These are phyloP conservation scores for Rhodofomes roseus DNA, from an alignment of 1,284 basidiomycete genomes.

Conservation along the genomic window DNA sequence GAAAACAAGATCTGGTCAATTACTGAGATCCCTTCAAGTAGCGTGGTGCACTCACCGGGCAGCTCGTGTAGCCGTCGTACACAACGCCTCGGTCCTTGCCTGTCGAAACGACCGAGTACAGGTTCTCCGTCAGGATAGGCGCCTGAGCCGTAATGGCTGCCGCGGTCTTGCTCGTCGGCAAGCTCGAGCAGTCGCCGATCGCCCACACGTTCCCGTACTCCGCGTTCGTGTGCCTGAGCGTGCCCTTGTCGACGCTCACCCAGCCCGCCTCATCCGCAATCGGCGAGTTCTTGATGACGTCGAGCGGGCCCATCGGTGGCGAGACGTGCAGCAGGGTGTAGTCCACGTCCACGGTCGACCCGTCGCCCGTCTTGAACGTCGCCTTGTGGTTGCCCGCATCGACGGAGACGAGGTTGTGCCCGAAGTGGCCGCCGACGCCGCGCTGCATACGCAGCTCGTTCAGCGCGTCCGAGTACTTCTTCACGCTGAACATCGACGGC, in stretches of 20 bases:
- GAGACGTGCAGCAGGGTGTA: constrained; percentile 88
- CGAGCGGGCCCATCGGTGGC: constrained; percentile 88
- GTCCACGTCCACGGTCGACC: constrained; percentile 61
- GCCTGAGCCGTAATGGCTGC: constrained; percentile 92
- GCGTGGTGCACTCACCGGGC: constrained; percentile 57
- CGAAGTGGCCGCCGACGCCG: constrained; percentile 77
- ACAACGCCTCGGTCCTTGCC: constrained; percentile 64
- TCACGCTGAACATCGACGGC: constrained; percentile 90
- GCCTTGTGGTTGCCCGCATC: constrained; percentile 71
- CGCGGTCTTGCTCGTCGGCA: constrained; percentile 95
- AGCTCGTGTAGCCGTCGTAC: constrained; percentile 86
- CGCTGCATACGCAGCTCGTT: constrained; percentile 77
- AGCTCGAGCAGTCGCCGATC: constrained; percentile 85
- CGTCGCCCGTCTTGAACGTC: constrained; percentile 78
- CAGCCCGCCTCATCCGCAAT: constrained; percentile 82
- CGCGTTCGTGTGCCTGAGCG: constrained; percentile 80
- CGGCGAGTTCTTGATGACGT: constrained; percentile 77
- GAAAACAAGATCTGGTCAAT: too few species aligned
- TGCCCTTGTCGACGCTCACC: constrained; percentile 82
- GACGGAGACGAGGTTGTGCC: constrained; percentile 81
- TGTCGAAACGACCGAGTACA: constrained; percentile 71
- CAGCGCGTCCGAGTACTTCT: constrained; percentile 89
- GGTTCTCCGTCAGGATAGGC: constrained; percentile 90
- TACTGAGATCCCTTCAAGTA: too few species aligned
- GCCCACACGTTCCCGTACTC: constrained; percentile 84